Conservation (phyloP, 768 basidiomycete species). For the Leccinum truebloodii region DNA sequence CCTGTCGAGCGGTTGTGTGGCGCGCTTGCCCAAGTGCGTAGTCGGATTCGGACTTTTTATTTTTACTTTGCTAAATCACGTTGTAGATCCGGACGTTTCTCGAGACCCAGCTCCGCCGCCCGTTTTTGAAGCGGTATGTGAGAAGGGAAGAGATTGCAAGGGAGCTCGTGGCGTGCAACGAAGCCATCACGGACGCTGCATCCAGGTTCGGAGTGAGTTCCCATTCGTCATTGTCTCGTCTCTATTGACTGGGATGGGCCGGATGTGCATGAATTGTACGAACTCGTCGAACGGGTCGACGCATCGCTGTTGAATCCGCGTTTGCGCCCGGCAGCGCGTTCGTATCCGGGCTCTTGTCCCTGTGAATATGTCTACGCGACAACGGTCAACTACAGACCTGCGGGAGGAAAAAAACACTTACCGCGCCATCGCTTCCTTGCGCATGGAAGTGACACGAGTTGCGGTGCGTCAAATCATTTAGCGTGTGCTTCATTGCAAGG, state of each 20-base stretch:
- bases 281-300: no score
- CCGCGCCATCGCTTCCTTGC: constrained; percentile 1
- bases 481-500: background rate
- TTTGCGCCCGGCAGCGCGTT: background rate
- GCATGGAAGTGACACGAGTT: constrained; percentile 1
- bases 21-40: constrained; percentile 47
- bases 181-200: constrained; percentile 50
- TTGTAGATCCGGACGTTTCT: constrained; percentile 53
- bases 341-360: constrained; percentile 1
- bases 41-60: no score
- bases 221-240: background rate
- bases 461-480: background rate
- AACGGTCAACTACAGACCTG: background rate
- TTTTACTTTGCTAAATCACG: background rate
- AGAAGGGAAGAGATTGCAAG: constrained; percentile 67
- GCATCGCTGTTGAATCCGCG: no score
- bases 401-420: constrained; percentile 2
- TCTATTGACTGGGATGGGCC: background rate
- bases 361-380: constrained; percentile 7
- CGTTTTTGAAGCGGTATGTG: constrained; percentile 79
- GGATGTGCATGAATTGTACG: no score
- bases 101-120: constrained; percentile 58
- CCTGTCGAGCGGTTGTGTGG: constrained; percentile 42
- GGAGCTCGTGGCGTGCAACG: constrained; percentile 53
- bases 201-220: constrained; percentile 27